Conservation (phyloP, 2,329 filamentous ascomycete genomes). For the Claviceps spartinae region DNA sequence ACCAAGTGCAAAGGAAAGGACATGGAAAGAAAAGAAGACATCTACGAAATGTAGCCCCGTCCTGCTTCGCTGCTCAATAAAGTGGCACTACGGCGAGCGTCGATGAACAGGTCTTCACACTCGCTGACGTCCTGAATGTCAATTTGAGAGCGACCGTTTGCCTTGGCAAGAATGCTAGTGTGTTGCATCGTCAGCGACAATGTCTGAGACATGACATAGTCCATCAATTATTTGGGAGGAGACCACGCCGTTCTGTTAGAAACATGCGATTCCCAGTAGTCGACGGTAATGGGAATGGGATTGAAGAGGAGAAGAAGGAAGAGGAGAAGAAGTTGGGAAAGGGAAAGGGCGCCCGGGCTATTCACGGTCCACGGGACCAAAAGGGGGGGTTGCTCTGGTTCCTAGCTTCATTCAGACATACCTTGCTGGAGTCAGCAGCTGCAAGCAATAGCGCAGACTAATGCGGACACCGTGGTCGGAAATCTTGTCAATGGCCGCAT, state of each 20-base stretch:
- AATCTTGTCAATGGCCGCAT: constrained; percentile 76
- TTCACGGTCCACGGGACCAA: no score
- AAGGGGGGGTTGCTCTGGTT: background rate
- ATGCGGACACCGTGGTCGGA: constrained; percentile 77
- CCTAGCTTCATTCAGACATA: constrained; percentile 20
- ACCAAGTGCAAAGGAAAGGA: background rate
- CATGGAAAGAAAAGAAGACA: background rate
- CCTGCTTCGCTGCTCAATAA: constrained; percentile 52
- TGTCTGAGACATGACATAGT: constrained; percentile 15
- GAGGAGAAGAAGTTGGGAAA: background rate
- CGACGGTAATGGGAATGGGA: background rate
- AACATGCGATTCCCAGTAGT: background rate
- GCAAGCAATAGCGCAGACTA: constrained; percentile 83
- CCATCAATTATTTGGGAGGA: background rate
- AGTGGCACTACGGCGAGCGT: constrained; percentile 63
- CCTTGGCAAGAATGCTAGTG: constrained; percentile 69
- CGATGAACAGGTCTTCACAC: constrained; percentile 73
- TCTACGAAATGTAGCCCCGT: constrained; percentile 48
- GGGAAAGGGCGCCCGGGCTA: background rate
- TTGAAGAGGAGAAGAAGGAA: background rate
- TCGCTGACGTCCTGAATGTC: constrained; percentile 66
- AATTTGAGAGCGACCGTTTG: constrained; percentile 65
- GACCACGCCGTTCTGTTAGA: background rate
- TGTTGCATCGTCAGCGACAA: constrained; percentile 18
- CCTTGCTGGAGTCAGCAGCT: constrained; percentile 77